Base-by-base conservation (phyloP, 108 stramenopile genomes). In the Conticribra guillardii region DNA sequence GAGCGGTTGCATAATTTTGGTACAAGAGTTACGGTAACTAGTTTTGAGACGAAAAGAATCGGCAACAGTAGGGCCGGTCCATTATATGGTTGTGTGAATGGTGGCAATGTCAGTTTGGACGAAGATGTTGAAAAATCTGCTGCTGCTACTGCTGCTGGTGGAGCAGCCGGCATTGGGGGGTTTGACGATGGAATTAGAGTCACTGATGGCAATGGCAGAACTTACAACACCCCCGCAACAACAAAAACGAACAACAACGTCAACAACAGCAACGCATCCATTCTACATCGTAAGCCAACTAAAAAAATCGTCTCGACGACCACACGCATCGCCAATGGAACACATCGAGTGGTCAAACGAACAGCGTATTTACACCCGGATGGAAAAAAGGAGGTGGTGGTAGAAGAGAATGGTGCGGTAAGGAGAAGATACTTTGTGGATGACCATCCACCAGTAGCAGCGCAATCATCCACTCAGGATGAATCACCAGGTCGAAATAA, bases 361-460 rank as follows among this genome's bases (percentile, higher is more conserved):
- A 78, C 69, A 19, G 76, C 69, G 0, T 52, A 60, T 23, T 46
- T 76, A 24, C 67, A 63, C 31, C 67, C 74, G 1, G 74, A 76
- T 56, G 74, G 74, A 27, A 76, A 53, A 46, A 61, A 55, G 32
- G 74, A 76, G 26, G 66, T 68, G 18, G 66, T 75, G 18, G 31
- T 75, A 2, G 74, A 75, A 67, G 74, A 75, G 32, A 51, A 75
- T 62, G 74, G 74, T 14, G 60, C 67, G n/a, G 66, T 67, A 19
- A 75, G 29, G 45, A 23, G 59, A 54, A 48, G 66, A 45, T 67
- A 75, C 52, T 57, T 67, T 0, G 72, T 63, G 48, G 73, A 63
- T 46, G 37, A 11, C 5, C 8, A 11, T 5, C 11, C 37, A 11
- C 11, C 37, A 11, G 8, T 5, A 11, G 37, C 5, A 11, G n/a